Base-by-base conservation (phyloP, 2,329 filamentous ascomycete genomes). In the Aureobasidium mangrovei region DNA sequence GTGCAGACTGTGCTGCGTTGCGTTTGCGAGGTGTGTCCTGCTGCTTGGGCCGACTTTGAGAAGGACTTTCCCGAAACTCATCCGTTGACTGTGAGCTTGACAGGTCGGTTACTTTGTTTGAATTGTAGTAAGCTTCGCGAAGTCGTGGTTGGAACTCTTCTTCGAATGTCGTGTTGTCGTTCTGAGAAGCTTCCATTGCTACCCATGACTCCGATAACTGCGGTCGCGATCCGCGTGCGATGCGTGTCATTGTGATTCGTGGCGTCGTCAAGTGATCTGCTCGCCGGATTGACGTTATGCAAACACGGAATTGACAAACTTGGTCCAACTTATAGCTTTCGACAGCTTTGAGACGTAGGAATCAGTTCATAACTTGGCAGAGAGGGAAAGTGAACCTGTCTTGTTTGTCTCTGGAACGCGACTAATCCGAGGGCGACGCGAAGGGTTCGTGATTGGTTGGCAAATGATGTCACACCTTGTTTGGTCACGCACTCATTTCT, bases 131-230 rank as follows among this genome's bases (percentile, higher is more conserved):
- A 8, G 49, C 49, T 44, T 53, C 41, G 10, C 41, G 41, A 44
- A 53, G 33, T 31, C 49, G 49, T 27, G 43, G 51, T 28, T 44
- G 28, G 26, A 43, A 49, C 28, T 28, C 49, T 28, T 42, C 43
- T 36, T 49, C 49, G 10, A 33, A 32, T 4, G 39, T 44, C 4
- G 9, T 28, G 8, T 33, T 8, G 9, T 55, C 53, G 10, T 38
- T 18, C 27, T 42, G 44, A 2, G 52, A 41, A 10, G 35, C 55
- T 10, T 55, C 52, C 51, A 57, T 52, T 24, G 46, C 36, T n/a
- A 45, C 51, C 55, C 55, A 57, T 26, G 55, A 57, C 24, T 43
- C 44, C 24, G 55, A 55, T 33, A 57, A 26, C 38, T 55, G 55
- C n/a, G 49, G 43, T 36, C 31, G 55, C 12, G 31, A 9, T 31